Conservation (phyloP, 352 stramenopile species). For the Phytophthora idaei region DNA sequence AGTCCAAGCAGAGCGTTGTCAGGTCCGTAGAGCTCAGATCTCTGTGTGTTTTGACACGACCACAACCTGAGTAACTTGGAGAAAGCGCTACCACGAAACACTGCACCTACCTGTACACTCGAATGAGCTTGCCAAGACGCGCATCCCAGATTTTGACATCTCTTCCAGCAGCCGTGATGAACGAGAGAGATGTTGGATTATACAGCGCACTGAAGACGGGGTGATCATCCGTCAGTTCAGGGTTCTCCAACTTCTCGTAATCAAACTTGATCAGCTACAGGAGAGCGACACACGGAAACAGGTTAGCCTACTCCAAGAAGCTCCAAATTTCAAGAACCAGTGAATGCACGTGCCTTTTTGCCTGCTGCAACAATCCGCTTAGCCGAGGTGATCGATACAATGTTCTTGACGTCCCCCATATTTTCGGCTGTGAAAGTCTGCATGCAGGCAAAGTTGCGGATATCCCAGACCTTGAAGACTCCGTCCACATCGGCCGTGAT, state of each 20-base stretch:
- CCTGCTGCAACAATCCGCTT: slow-evolving; percentile 82
- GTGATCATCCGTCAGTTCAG: slow-evolving; percentile 85
- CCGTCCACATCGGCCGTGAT: slow-evolving; percentile 86
- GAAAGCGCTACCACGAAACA: not conserved
- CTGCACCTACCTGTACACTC: slow-evolving; percentile 65
- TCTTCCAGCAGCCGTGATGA: slow-evolving; percentile 78
- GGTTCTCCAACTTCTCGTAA: slow-evolving; percentile 88
- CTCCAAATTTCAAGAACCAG: not conserved
- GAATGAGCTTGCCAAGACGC: slow-evolving; percentile 75
- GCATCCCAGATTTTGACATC: slow-evolving; percentile 91
- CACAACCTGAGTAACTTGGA: not conserved
- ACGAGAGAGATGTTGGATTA: slow-evolving; percentile 87
- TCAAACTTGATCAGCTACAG: slow-evolving; percentile 78
- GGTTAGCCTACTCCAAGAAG: not conserved
- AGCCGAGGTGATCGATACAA: slow-evolving; percentile 67
- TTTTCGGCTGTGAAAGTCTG: slow-evolving; percentile 87
- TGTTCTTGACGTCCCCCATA: slow-evolving; percentile 73
- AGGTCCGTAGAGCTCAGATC: slow-evolving; percentile 73
- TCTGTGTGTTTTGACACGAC: slow-evolving; percentile 17
- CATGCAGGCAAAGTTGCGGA: slow-evolving; percentile 90
- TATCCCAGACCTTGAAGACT: slow-evolving; percentile 91
- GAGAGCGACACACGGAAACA: not conserved
- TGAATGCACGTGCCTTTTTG: slow-evolving; percentile 55
- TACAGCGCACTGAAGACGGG: slow-evolving; percentile 84
- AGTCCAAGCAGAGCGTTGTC: slow-evolving; percentile 82